A percentile compares a stretch with the other conserved stretches of the same genome.
phyloP scores from a whole-genome alignment of 352 stramenopile species.

The Halophytophthora polymorphica region DNA sequence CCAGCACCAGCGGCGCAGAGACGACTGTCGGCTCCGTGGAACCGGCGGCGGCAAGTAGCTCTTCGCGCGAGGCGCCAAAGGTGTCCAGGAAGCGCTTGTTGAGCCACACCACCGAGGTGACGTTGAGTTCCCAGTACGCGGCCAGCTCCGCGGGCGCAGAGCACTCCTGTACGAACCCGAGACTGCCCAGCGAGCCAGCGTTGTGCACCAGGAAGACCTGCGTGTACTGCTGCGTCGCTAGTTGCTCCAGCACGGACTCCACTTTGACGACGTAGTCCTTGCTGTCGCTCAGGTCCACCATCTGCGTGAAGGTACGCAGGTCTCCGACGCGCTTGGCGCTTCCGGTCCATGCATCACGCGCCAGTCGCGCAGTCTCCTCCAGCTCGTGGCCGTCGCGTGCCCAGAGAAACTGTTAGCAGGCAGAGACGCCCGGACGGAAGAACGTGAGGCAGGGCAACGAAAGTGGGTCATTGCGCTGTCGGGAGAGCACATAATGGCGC shows the following conservation, averaged over 20 bases:
- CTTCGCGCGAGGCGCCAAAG: slow-evolving; percentile 47
- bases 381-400: slow-evolving; percentile 51
- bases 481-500: neutral
- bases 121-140: slow-evolving; percentile 78
- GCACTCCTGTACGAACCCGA: slow-evolving; percentile 56
- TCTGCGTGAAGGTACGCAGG: slow-evolving; percentile 32
- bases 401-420: slow-evolving; percentile 45
- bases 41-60: slow-evolving; percentile 20
- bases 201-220: slow-evolving; percentile 79
- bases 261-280: slow-evolving; percentile 49
- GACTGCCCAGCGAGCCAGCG: slow-evolving; percentile 68
- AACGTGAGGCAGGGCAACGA: neutral
- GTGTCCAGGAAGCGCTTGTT: slow-evolving; percentile 72
- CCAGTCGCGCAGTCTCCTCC: slow-evolving; percentile 47
- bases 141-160: slow-evolving; percentile 38
- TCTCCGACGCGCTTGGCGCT: slow-evolving; percentile 5
- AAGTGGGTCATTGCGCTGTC: neutral
- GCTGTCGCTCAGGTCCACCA: slow-evolving; percentile 44
- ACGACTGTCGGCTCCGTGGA: slow-evolving; percentile 20
- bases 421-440: no score
- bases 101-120: slow-evolving; percentile 82
- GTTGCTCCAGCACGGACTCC: slow-evolving; percentile 28
- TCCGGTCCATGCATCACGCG: slow-evolving; percentile 20
- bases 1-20: slow-evolving; percentile 33
- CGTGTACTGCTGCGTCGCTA: slow-evolving; percentile 35